These are phyloP conservation scores for Pholiota microspora DNA, from an alignment of 768 basidiomycete genomes.

Conservation along the genomic window DNA sequence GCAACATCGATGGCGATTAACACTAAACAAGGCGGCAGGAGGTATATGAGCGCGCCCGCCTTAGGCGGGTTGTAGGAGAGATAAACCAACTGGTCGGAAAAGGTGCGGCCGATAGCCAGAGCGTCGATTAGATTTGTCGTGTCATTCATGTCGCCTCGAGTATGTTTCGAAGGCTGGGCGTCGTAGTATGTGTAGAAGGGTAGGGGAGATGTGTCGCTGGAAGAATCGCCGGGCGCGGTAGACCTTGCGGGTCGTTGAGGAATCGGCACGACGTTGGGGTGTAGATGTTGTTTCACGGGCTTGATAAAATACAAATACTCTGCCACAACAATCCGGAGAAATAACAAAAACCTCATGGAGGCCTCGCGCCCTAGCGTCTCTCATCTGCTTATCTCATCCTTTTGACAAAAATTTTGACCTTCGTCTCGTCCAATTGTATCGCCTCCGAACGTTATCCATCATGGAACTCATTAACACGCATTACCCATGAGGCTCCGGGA, in stretches of 20 bases:
- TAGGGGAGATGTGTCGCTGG: not conserved
- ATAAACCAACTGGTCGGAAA: slow-evolving; percentile 14
- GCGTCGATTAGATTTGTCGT: slow-evolving; percentile 1
- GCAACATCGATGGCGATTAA: slow-evolving; percentile 32
- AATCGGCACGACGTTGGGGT: slow-evolving; percentile 4
- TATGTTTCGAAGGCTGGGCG: not conserved
- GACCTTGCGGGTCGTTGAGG: not conserved
- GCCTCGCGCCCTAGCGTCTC: slow-evolving; percentile 1
- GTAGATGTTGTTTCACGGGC: slow-evolving; percentile 5
- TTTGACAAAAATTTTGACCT: not conserved
- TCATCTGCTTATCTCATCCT: slow-evolving; percentile 5
- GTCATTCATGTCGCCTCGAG: slow-evolving; percentile 2
- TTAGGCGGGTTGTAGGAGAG: slow-evolving; percentile 17
- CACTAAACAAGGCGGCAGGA: slow-evolving; percentile 31
- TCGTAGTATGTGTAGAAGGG: not conserved
- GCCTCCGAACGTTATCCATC: not conserved
- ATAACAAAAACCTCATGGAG: slow-evolving; percentile 7
- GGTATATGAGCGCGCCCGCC: slow-evolving; percentile 25
- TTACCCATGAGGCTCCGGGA: slow-evolving; percentile 5
- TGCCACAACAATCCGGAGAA: not conserved
- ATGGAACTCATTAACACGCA: not conserved
- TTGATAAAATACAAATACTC: slow-evolving; percentile 2
- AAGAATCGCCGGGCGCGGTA: not conserved
- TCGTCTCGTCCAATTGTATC: slow-evolving; percentile 4
- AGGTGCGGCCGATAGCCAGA: slow-evolving; percentile 5